Evolutionary conservation across 768 basidiomycete species (phyloP).

Genomic region (Tylopilus sp.): DNA sequence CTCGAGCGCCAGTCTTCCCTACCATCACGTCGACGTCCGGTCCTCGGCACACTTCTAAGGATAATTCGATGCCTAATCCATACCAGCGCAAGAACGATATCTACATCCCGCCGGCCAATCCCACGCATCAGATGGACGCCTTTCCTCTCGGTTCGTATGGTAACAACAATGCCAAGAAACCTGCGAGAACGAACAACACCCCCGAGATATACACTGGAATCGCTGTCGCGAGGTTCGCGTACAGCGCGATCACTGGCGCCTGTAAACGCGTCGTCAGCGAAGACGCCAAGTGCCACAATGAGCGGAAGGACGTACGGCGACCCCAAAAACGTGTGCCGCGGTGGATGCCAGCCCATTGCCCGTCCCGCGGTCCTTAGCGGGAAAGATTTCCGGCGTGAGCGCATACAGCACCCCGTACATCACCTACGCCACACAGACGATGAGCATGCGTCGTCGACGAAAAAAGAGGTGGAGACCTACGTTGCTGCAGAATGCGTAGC

Average conservation of each 20-base stretch:
- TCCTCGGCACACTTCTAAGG: no score
- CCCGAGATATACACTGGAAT: constrained; percentile 74
- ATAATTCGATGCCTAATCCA: no score
- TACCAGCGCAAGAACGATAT: no score
- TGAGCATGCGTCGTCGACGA: not conserved
- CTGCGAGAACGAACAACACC: constrained; percentile 57
- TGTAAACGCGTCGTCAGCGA: constrained; percentile 16
- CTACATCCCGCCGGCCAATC: no score
- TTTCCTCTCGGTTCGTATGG: constrained; percentile 75
- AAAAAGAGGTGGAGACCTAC: constrained; percentile 29
- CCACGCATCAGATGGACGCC: constrained; percentile 49
- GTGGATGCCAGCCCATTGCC: constrained; percentile 64
- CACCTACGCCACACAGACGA: constrained; percentile 35
- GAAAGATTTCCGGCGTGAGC: constrained; percentile 66
- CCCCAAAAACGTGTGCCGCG: constrained; percentile 61
- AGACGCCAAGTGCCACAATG: not conserved
- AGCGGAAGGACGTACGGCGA: constrained; percentile 44
- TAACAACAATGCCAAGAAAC: constrained; percentile 55
- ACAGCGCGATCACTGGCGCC: constrained; percentile 72
- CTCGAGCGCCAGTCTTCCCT: no score
- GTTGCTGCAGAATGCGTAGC: constrained; percentile 61
- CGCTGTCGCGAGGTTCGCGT: constrained; percentile 58
- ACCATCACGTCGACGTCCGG: no score
- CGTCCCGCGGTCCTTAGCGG: constrained; percentile 69
- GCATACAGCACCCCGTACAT: constrained; percentile 79